These are phyloP conservation scores for Picea sitchensis DNA, from an alignment of 75 land plant genomes.

Conservation along the genomic window DNA sequence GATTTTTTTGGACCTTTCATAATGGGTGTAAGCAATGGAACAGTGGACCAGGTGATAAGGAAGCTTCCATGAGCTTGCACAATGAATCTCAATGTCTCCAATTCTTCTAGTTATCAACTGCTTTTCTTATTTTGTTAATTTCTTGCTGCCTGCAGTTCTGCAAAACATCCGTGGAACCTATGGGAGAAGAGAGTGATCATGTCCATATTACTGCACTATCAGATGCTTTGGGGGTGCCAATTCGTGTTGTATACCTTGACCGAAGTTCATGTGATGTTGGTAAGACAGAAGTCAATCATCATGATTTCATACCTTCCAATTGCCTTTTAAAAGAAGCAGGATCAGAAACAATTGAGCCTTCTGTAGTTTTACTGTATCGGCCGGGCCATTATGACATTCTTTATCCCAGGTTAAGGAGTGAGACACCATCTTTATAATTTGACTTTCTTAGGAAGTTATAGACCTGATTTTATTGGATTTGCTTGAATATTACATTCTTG, in stretches of 20 bases:
- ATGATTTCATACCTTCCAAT: constrained; percentile 72
- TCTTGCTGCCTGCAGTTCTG: constrained; percentile 61
- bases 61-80: not conserved
- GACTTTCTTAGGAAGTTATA: too few relatives aligned
- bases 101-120: not conserved
- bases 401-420: constrained; percentile 29
- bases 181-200: constrained; percentile 99
- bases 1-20: constrained; percentile 97
- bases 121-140: not conserved
- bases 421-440: too few relatives aligned
- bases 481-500: too few relatives aligned
- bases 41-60: constrained; percentile 71
- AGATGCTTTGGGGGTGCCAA: constrained; percentile 92
- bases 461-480: too few relatives aligned
- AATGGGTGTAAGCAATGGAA: constrained; percentile 58
- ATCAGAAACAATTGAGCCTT: constrained; percentile 31
- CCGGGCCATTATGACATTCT: constrained; percentile 99
- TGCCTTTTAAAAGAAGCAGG: constrained; percentile 4
- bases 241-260: constrained; percentile 94
- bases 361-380: constrained; percentile 75
- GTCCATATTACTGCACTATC: constrained; percentile 87
- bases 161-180: constrained; percentile 90
- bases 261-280: constrained; percentile 60
- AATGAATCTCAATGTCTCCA: not conserved
- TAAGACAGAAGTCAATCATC: constrained; percentile 63